Base-by-base conservation (phyloP, 1,284 basidiomycete species). In the Wallemia hederae region DNA sequence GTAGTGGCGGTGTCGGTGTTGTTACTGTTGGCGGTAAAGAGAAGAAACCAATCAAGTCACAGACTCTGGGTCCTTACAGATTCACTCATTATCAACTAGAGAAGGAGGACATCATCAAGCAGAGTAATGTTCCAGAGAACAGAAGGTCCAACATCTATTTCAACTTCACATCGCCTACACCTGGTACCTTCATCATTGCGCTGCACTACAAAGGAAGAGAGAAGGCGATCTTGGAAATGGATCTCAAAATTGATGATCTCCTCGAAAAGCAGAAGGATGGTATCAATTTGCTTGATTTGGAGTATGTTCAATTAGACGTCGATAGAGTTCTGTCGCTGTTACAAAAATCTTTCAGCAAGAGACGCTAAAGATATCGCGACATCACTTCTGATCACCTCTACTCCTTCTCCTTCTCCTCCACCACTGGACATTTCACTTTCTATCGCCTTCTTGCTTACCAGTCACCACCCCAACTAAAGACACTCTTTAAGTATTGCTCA, bases 221-320 rank as follows among this genome's bases (percentile, higher is more conserved):
- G 68, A 96, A 96, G 75, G 90, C 94, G 22, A 97, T 99, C 66
- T 77, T 98, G 58, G 94, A 99, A 77, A 98, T 98, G 91, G 94
- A 98, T 73, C 77, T 98, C 63, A 98, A 97, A 75, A 94, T 98
- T 68, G 94, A 98, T 72, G 94, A 98, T 73, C 73, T 98, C 65
- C 75, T 98, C 67, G 91, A 98, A 73, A 94, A 94, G 86, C 92
- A 97, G 83, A 94, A 96, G 74, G 91, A 98, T 72, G 91, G 91
- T 72, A 89, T 96, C 66, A 86, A 91, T 66, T 75, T 90, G 58
- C 75, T 98, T 63, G 92, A 97, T 73, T 76, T 98, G 62, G 90
- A 97, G 73, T 97, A 98, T 69, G 92, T 98, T 61, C 90, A 96
- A 72, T 74, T 98, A 64, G 91, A 94, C 70, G 92, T 98, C 24